Base-by-base conservation (phyloP, 1,284 basidiomycete genomes). In the Coniferiporia sulphurascens region DNA sequence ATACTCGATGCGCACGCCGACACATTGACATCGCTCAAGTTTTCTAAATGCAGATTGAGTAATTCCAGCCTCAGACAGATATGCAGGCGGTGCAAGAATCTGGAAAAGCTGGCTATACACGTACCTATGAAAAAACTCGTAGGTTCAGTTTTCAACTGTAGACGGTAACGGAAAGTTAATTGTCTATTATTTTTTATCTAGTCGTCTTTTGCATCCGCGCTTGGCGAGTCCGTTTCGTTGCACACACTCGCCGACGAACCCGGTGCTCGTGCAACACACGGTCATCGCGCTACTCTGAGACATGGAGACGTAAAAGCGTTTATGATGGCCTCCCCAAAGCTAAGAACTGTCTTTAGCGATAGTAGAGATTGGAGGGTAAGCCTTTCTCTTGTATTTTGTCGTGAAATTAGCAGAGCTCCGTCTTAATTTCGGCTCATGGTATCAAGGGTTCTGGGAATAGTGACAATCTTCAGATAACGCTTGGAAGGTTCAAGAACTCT, bases 301-400 rank as follows among this genome's bases (percentile, higher is more conserved):
- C 73, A 71, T 35, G 74, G 76, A 13, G 74, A 76, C 51, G 77
- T 80, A 6, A 69, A 69, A 13, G 59, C 67, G 34, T 66, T 86
- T 59, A 79, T 85, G 74, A 64, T 65, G 21, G 60, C 61, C 3
- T 75, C 77, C 13, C 73, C 70, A 10, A 74, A 63, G 35, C 68
- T 86, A 58, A 68, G 69, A 52, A 79, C 72, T 59, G 73, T 89
- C 44, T 69, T 85, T 35, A 80, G 78, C 32, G 80, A 79, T 60
- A 76, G 75, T 46, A 74, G 84, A 43, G 67, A 81, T 8, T 89
- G 85, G 85, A 81, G 74, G 65, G 87, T 86, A 64, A 13, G 53
- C n/a, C 19, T 7, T 46, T 17, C 8, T 46, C 17, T 17, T 3
- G 1, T n/a, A 1, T 9, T 3, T 46, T 21, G n/a, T 19, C 55